Conservation (phyloP, 495 filamentous ascomycete species). For the Penicillium samsonianum region DNA sequence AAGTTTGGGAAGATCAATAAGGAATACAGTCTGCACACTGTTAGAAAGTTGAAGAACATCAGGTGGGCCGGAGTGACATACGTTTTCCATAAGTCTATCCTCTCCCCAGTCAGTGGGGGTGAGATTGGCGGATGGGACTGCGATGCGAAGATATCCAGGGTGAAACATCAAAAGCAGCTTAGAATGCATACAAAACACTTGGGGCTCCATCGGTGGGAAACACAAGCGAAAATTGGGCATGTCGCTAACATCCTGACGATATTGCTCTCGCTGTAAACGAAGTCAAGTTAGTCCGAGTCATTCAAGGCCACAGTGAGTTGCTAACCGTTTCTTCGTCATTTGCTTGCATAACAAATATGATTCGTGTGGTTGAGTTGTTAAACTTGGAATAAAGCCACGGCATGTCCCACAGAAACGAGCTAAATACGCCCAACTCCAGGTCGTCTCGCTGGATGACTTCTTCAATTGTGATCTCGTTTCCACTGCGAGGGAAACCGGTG, state of each 20-base stretch:
- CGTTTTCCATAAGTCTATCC: conserved; percentile 75
- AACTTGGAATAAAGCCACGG: conserved; percentile 70
- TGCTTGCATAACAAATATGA: conserved; percentile 71
- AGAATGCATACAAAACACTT: conserved; percentile 77
- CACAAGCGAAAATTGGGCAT: conserved; percentile 66
- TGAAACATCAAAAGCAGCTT: conserved; percentile 85
- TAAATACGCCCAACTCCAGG: conserved; percentile 75
- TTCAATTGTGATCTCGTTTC: conserved; percentile 84
- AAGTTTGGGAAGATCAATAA: conserved; percentile 76
- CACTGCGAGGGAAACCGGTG: conserved; percentile 51
- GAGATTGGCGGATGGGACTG: conserved; percentile 78
- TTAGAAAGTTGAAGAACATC: conserved; percentile 1
- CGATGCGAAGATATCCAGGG: conserved; percentile 66
- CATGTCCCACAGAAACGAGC: conserved; percentile 83
- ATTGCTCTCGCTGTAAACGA: conserved; percentile 32
- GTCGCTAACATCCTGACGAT: conserved; percentile 46
- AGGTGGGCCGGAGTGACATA: conserved; percentile 23
- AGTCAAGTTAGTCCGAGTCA: conserved; percentile 1
- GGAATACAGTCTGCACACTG: conserved; percentile 61
- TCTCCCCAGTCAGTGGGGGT: conserved; percentile 87
- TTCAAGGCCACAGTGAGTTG: not conserved
- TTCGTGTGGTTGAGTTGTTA: conserved; percentile 50
- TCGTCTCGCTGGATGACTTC: conserved; percentile 76
- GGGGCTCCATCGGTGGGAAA: conserved; percentile 73
- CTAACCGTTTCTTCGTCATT: conserved; percentile 58